phyloP scores from a whole-genome alignment of 2,329 filamentous ascomycete species.

The Nothopassalora personata region DNA sequence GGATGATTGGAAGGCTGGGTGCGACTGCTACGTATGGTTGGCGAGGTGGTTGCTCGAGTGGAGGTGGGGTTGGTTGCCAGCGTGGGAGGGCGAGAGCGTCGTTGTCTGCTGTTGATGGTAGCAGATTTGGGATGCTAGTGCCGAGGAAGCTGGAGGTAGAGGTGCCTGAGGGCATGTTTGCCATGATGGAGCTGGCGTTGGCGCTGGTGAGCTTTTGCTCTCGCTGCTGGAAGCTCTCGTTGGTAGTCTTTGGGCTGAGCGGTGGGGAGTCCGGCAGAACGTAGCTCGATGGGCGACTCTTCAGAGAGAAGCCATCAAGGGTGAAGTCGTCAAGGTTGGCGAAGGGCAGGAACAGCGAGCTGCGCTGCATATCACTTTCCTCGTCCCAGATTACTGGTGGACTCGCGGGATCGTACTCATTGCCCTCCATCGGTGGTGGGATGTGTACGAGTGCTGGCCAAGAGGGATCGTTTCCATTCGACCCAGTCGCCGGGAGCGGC shows the following conservation, averaged over 20 bases:
- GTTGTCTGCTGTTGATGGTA: background rate
- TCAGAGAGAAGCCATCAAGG: conserved; percentile 12
- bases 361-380: conserved; percentile 10
- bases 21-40: conserved; percentile 12
- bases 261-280: conserved; percentile 30
- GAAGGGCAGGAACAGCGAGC: conserved; percentile 20
- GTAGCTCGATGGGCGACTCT: conserved; percentile 16
- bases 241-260: conserved; percentile 36
- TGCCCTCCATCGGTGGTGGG: conserved; percentile 6
- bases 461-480: conserved; percentile 26
- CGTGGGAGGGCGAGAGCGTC: background rate
- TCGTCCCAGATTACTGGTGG: conserved; percentile 18
- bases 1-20: conserved; percentile 17
- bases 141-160: conserved; percentile 17
- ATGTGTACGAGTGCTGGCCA: conserved; percentile 17
- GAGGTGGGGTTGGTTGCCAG: conserved; percentile 2
- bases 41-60: conserved; percentile 1
- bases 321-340: conserved; percentile 3
- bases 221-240: conserved; percentile 7
- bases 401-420: conserved; percentile 30
- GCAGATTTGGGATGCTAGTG: conserved; percentile 23
- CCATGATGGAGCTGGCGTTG: conserved; percentile 32
- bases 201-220: conserved; percentile 27
- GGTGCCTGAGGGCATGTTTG: conserved; percentile 8
- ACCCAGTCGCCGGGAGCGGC: conserved; percentile 19